These are phyloP conservation scores for Mycogone perniciosa DNA, from an alignment of 2,329 filamentous ascomycete species.

Conservation along the genomic window DNA sequence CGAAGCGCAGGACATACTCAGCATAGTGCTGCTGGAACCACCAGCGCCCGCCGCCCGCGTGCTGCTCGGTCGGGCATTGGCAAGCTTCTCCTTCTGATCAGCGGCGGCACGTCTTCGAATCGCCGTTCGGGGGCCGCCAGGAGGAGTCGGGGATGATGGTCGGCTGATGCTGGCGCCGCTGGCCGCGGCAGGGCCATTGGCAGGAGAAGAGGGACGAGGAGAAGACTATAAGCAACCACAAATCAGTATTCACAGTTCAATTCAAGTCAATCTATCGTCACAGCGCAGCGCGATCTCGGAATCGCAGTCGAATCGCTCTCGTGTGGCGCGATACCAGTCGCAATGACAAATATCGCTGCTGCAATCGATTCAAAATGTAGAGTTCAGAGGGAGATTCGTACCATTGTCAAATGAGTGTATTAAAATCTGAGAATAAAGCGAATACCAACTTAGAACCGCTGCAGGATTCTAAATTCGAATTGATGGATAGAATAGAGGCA, in stretches of 20 bases:
- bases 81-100: slow-evolving; percentile 94
- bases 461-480: slow-evolving; percentile 28
- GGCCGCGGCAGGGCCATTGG: slow-evolving; percentile 49
- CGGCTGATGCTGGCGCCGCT: slow-evolving; percentile 67
- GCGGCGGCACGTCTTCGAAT: slow-evolving; percentile 93
- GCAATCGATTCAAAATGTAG: background rate
- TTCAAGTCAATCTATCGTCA: background rate
- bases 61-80: slow-evolving; percentile 86
- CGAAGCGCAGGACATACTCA: slow-evolving; percentile 58
- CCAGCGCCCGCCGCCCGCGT: slow-evolving; percentile 91
- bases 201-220: slow-evolving; percentile 54
- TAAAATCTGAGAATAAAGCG: slow-evolving; percentile 12
- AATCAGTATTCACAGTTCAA: background rate
- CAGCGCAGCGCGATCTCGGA: background rate
- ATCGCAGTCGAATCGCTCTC: slow-evolving; percentile 1
- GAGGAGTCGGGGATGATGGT: slow-evolving; percentile 79
- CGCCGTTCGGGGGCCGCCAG: slow-evolving; percentile 89
- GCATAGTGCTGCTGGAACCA: slow-evolving; percentile 95
- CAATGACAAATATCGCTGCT: background rate
- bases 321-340: background rate
- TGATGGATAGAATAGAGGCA: slow-evolving; percentile 19
- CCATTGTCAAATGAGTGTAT: slow-evolving; percentile 24
- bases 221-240: slow-evolving; percentile 27
- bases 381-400: slow-evolving; percentile 18
- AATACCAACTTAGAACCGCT: slow-evolving; percentile 25